Base-by-base conservation (phyloP, 2,329 filamentous ascomycete genomes). In the Alternaria gaisen region DNA sequence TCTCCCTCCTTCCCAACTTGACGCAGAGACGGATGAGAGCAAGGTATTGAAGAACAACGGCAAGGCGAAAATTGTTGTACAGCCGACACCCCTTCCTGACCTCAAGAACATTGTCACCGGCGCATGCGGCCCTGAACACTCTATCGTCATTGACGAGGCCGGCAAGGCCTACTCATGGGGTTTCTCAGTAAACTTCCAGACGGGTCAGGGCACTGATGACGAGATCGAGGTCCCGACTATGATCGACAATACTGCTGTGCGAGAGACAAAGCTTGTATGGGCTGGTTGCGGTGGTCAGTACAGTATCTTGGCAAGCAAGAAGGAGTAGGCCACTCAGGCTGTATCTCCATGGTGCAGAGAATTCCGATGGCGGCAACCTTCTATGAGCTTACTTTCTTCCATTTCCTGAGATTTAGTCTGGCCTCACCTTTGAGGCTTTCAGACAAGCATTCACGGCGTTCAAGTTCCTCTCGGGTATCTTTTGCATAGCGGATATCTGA, bases 261-360 rank as follows among this genome's bases (percentile, higher is more conserved):
- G 88, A 30, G 91, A 87, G 42, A 89, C 90, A 80, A 88, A 89
- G 77, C 84, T 97, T 43, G 84, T 88, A 34, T 92, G 86, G 80
- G 91, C 91, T n/a, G 92, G 91, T 43, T 90, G 90, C n/a, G 94
- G 94, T 66, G 93, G 93, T 5, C 94, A 97, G 75, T 97, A 88
- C 77, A 90, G 89, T 1, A 80, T 92, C 24, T 70, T 92, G n/a
- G 83, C 84, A 38, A 73, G 69, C 50, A 69, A 72, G 64, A 73
- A 72, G 56, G 64, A 69, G 59, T 71, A 70, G 44, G 38, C 32
- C n/a, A 9, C 16, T 24, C n/a, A 28, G 38, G 36, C 48, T 58
- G 9, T 26, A 20, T 14, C 22, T 47, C 30, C n/a, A 34, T 20
- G 10, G 16, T 28, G 47, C 38, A 56, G 43, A 24, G 20, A 30